Evolutionary conservation across 148 eudicot genomes (phyloP), one percentile per base, ranked within the genome.

Genomic region (Camellia sinensis): DNA sequence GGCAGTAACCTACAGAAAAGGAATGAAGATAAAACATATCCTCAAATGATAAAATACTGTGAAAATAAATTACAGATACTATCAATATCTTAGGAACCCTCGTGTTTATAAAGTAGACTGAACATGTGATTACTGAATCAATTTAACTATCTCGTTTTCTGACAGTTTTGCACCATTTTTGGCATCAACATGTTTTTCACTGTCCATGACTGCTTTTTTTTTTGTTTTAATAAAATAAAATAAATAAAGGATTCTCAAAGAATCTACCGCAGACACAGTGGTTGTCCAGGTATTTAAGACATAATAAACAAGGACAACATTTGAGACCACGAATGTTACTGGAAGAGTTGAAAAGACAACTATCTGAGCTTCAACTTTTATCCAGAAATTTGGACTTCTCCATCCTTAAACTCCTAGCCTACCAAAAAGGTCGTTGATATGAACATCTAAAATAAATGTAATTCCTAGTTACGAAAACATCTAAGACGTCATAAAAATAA

Each of bases 1-100:
- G 80, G 94, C 83, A 46, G 94, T 86, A 75, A 96, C 99, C 99
- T 96, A 81, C 75, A 80, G 37, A 77, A 72, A 48, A 71, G 2
- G 60, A 19, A 78, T 12, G 60, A 71, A 76, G 22, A 9, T 29
- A 13, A 78, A 85, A 29, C 40, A 41, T 40, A 60, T 53, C 53
- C 29, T 53, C 40, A 59, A 46, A 45, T 57, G 45, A 62, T 53
- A 73, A 21, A n/a, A 21, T 29, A 17, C 50, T 22, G 12, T 19
- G 17, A 40, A 50, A 7, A 56, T 45, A 70, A 67, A 57, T 40
- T 72, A 73, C 15, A 48, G 41, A 48, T 19, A n/a, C 13, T 3
- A 68, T 29, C 1, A 43, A 40, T 40, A 44, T 40, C 50, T 3
- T 41, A 21, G 1, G 67, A 66, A 66, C 17, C 21, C 69, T 66